phyloP scores from a whole-genome alignment of 495 filamentous ascomycete species.

The Aspergillus cavernicola region DNA sequence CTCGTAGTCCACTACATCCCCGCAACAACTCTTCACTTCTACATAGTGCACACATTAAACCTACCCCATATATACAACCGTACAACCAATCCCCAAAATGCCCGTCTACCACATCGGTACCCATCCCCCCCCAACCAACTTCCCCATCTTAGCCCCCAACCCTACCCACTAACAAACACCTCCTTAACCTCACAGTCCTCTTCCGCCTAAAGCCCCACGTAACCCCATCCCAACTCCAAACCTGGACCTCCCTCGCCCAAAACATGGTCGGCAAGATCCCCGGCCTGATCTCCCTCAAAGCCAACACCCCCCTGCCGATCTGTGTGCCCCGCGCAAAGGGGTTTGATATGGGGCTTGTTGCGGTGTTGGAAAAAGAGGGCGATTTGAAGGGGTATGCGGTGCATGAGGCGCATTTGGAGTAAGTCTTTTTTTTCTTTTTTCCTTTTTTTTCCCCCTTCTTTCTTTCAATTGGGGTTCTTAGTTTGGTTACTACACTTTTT shows the following conservation, averaged over 20 bases:
- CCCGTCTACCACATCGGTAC: slow-evolving; percentile 25
- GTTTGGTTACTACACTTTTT: no score
- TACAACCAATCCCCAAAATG: slow-evolving; percentile 11
- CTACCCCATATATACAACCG: background rate
- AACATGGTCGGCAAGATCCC: slow-evolving; percentile 40
- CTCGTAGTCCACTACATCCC: background rate
- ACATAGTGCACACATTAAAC: background rate
- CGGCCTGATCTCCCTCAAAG: slow-evolving; percentile 32
- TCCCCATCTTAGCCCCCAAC: background rate
- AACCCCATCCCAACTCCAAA: slow-evolving; percentile 26
- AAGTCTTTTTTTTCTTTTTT: slow-evolving; percentile 10
- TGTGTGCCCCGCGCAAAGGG: slow-evolving; percentile 39
- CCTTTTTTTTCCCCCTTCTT: background rate
- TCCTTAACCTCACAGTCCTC: slow-evolving; percentile 38
- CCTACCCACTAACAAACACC: slow-evolving; percentile 14
- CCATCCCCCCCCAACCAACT: background rate
- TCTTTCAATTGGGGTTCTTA: background rate
- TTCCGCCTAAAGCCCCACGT: slow-evolving; percentile 42
- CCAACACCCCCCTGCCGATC: slow-evolving; percentile 31
- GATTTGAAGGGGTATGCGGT: slow-evolving; percentile 33
- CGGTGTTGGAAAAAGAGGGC: slow-evolving; percentile 37
- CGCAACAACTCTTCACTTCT: background rate
- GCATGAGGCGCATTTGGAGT: slow-evolving; percentile 43
- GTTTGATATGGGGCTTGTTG: slow-evolving; percentile 42
- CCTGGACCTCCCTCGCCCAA: slow-evolving; percentile 27